Conservation (phyloP, 495 filamentous ascomycete genomes). For the Xylaria cubensis region DNA sequence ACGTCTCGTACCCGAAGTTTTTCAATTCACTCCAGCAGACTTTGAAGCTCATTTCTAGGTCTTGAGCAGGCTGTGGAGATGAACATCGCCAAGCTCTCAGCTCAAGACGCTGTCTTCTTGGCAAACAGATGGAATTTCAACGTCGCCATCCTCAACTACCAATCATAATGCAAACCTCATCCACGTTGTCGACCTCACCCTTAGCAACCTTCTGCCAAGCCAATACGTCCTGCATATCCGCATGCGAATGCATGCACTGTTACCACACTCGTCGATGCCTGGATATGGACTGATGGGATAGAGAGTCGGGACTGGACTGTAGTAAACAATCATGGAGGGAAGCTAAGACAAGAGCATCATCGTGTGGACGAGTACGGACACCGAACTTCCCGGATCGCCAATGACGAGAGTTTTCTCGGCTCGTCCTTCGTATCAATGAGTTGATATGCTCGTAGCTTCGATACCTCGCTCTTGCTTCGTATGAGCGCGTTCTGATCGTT, state of each 20-base stretch:
- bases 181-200: constrained; percentile 18
- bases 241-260: neutral
- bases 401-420: neutral
- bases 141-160: neutral
- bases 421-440: neutral
- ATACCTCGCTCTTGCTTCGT: neutral
- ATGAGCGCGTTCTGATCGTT: neutral
- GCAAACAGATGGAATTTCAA: neutral
- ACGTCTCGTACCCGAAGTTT: neutral
- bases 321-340: neutral
- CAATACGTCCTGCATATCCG: constrained; percentile 15
- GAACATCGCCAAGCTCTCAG: constrained; percentile 20
- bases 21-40: neutral
- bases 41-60: neutral
- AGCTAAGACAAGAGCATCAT: neutral
- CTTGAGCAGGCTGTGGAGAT: neutral
- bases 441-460: neutral
- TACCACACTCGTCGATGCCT: neutral
- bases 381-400: constrained; percentile 8
- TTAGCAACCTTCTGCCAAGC: constrained; percentile 11
- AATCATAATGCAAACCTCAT: constrained; percentile 4
- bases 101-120: constrained; percentile 16
- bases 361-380: neutral
- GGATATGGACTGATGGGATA: neutral
- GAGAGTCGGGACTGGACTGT: neutral